Percentiles rank a stretch among this genome's conserved stretches.
These are phyloP conservation scores for Cornus suecica DNA, from an alignment of 148 eudicot genomes.

Conservation along the genomic window DNA sequence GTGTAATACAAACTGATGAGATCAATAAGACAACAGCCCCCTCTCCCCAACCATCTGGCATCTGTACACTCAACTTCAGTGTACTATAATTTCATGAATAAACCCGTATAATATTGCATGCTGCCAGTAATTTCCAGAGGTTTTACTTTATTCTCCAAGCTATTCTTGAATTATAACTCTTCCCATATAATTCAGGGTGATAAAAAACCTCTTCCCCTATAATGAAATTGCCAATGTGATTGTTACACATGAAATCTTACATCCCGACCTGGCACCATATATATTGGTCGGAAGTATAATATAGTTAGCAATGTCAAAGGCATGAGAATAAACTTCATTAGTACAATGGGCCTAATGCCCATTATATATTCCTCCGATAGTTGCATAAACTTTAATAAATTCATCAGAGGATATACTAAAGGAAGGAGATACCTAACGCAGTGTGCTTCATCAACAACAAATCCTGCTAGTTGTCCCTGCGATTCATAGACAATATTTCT, in stretches of 20 bases:
- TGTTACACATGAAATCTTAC: too few relatives aligned
- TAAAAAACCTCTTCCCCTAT: background rate
- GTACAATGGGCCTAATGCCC: background rate
- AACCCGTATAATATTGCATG: background rate
- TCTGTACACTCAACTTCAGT: background rate
- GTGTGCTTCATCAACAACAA: constrained; percentile 98
- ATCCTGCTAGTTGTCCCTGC: constrained; percentile 95
- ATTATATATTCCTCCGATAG: background rate
- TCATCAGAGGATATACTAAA: background rate
- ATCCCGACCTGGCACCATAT: background rate
- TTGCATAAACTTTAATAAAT: constrained; percentile 2
- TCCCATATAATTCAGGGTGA: background rate
- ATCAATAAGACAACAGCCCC: background rate
- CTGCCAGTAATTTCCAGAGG: background rate
- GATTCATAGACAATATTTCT: constrained; percentile 10
- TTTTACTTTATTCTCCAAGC: background rate
- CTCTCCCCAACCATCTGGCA: background rate
- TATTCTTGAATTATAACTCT: background rate
- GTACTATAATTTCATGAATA: background rate
- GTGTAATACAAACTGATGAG: background rate
- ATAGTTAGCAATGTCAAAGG: background rate
- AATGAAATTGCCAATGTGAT: background rate
- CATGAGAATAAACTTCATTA: background rate
- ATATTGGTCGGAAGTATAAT: background rate
- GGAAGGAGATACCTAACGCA: constrained; percentile 76